Conservation (phyloP, 2,329 filamentous ascomycete genomes). For the Talaromyces rugulosus region DNA sequence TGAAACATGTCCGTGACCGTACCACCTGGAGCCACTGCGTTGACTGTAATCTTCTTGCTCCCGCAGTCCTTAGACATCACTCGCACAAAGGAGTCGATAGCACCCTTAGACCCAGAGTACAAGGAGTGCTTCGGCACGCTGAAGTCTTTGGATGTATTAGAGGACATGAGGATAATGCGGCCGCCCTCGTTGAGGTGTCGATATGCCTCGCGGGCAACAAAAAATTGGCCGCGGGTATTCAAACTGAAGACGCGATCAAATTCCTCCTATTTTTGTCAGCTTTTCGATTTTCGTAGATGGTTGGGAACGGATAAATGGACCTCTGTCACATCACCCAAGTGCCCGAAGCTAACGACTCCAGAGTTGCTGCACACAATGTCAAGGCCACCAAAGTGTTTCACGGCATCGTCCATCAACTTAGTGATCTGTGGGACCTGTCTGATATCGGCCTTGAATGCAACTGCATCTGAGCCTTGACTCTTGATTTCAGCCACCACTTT, state of each 20-base stretch:
- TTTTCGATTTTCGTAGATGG: background rate
- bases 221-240: constrained; percentile 69
- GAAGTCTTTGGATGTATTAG: constrained; percentile 63
- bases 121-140: constrained; percentile 67
- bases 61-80: constrained; percentile 67
- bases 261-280: constrained; percentile 47
- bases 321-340: constrained; percentile 63
- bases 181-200: constrained; percentile 66
- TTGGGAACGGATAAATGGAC: background rate
- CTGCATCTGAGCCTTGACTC: constrained; percentile 24
- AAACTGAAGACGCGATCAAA: constrained; percentile 67
- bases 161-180: constrained; percentile 69
- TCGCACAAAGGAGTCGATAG: constrained; percentile 72
- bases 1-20: constrained; percentile 11
- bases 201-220: constrained; percentile 71
- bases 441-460: constrained; percentile 48
- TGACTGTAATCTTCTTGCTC: constrained; percentile 35
- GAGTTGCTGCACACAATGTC: constrained; percentile 27
- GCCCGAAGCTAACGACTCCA: constrained; percentile 63
- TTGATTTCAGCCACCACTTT: constrained; percentile 33
- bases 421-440: constrained; percentile 29
- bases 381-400: constrained; percentile 22
- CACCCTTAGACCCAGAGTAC: constrained; percentile 73
- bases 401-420: constrained; percentile 12
- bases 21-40: constrained; percentile 3